A percentile compares a stretch with the other conserved stretches of the same genome.
phyloP scores from a whole-genome alignment of 345 rosid genomes.

The Melastoma malabathricum region DNA sequence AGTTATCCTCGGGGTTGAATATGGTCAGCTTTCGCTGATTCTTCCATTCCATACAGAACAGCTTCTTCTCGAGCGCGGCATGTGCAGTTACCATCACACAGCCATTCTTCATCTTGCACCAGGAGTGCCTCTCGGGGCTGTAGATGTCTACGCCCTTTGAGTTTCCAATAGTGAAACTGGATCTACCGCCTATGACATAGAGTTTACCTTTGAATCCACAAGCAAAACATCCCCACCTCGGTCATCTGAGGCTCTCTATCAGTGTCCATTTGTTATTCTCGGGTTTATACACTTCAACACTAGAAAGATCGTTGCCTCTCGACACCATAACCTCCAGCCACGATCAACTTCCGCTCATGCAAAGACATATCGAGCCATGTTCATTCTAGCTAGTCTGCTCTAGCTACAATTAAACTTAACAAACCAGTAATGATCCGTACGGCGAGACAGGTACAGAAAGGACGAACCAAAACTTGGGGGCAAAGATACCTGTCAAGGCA shows the following conservation, averaged over 20 bases:
- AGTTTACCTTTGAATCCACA: conserved; percentile 66
- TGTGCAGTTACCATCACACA: conserved; percentile 92
- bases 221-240: conserved; percentile 83
- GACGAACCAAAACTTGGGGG: too few species aligned
- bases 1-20: conserved; percentile 41
- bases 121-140: conserved; percentile 42
- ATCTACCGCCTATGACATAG: conserved; percentile 90
- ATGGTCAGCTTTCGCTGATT: conserved; percentile 68
- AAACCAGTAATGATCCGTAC: neutral
- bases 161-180: conserved; percentile 83
- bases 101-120: conserved; percentile 81
- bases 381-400: conserved; percentile 64
- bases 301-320: conserved; percentile 61
- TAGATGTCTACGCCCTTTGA: conserved; percentile 65
- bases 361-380: conserved; percentile 65
- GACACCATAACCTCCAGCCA: conserved; percentile 62
- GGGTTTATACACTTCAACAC: conserved; percentile 72
- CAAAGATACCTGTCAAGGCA: conserved; percentile 67
- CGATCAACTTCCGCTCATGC: conserved; percentile 82
- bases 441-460: too few species aligned
- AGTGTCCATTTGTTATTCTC: conserved; percentile 42
- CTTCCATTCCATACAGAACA: conserved; percentile 87
- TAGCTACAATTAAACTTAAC: conserved; percentile 32
- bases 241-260: conserved; percentile 65
- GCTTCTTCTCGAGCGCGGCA: conserved; percentile 60